Evolutionary conservation across 805 yeast genomes (phyloP).

Genomic region (Candida pini): DNA sequence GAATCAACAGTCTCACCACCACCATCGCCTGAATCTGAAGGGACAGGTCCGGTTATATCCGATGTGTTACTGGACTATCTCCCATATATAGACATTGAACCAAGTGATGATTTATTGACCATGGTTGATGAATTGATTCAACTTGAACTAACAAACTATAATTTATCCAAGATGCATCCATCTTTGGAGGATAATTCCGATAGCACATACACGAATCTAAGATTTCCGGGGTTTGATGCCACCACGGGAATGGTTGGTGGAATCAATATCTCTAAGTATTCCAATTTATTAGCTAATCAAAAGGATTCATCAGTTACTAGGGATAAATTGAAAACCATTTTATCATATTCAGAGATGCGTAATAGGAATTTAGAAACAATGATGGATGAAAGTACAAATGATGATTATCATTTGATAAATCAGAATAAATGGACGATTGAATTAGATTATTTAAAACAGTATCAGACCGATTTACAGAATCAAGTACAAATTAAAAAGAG

Average conservation of each 20-base stretch:
- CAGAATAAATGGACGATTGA: constrained; percentile 33
- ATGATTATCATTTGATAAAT: constrained; percentile 2
- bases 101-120: constrained; percentile 12
- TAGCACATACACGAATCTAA: not conserved
- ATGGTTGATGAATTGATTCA: constrained; percentile 17
- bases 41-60: too few species aligned
- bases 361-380: constrained; percentile 29
- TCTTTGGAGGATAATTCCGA: constrained; percentile 1
- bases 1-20: too few species aligned
- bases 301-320: not conserved
- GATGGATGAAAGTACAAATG: not conserved
- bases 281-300: constrained; percentile 10
- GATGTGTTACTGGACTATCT: constrained; percentile 18
- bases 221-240: not conserved
- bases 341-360: constrained; percentile 37
- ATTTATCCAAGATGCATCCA: constrained; percentile 12
- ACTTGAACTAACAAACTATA: constrained; percentile 15
- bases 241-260: constrained; percentile 10
- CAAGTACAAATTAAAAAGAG: constrained; percentile 33
- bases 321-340: constrained; percentile 29
- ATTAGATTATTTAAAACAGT: constrained; percentile 29
- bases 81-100: constrained; percentile 20
- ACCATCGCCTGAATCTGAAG: too few species aligned
- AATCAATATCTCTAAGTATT: constrained; percentile 13
- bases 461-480: constrained; percentile 23